Evolutionary conservation across 2,329 filamentous ascomycete genomes (phyloP), one percentile per base, ranked within the genome.

Genomic region (Dactylellina drechsleri): DNA sequence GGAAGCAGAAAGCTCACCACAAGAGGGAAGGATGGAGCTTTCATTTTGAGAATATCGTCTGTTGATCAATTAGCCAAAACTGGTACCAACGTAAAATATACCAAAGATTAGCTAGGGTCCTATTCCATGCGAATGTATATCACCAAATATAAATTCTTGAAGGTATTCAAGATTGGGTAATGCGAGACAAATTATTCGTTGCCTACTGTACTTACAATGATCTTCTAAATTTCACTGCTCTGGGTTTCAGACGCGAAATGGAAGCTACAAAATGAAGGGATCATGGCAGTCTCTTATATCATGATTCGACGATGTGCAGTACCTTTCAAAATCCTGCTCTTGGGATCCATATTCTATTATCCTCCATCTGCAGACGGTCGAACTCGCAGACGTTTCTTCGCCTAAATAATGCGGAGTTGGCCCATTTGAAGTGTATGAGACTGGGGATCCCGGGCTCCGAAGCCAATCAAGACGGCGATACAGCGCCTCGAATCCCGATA

Each of bases 81-180:
- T 45, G 40, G 56, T 1, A 26, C 52, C 50, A 20, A 12, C n/a
- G 41, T 66, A n/a, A n/a, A n/a, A 65, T 10, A 70, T 70, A n/a
- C 31, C 68, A 40, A n/a, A 56, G 56, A 73, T 3, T 61, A 61
- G 43, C 68, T 61, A 45, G n/a, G 66, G 66, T 13, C 28, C 23
- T 40, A 66, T 23, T 36, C 65, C 50, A 36, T 70, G 75, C 15
- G 59, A 65, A 49, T 77, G n/a, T 77, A 49, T 65, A 20, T 54
- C 64, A 49, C 75, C 71, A 36, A 77, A 56, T 13, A 16, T 57
- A 64, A 31, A 41, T 65, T 15, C 4, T 45, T 2, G 41, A 45
- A 45, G 41, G 4, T 15, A 45, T 45, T 45, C 41, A 7, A 28
- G 7, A 28, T 28, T 28, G 3, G 26, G 26, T 28, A 28, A 28